Conservation (phyloP, 345 rosid species). For the Citrus hindsii region DNA sequence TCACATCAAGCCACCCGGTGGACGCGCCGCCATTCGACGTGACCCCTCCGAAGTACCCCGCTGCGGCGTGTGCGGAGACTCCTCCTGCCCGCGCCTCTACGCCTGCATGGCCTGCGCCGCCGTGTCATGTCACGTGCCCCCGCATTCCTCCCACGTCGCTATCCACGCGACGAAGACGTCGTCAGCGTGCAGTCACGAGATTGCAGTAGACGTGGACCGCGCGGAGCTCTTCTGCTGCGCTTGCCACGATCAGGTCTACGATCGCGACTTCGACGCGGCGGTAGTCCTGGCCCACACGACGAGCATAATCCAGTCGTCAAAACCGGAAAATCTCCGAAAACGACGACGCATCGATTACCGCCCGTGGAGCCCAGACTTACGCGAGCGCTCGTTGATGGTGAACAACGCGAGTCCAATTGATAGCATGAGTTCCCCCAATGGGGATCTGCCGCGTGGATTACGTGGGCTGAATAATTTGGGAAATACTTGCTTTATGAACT, state of each 20-base stretch:
- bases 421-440: neutral
- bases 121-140: constrained; percentile 46
- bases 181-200: constrained; percentile 47
- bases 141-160: constrained; percentile 41
- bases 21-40: constrained; percentile 47
- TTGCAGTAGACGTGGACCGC: constrained; percentile 56
- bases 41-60: constrained; percentile 54
- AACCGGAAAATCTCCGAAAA: constrained; percentile 43
- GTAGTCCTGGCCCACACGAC: constrained; percentile 42
- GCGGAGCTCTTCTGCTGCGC: constrained; percentile 64
- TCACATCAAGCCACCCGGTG: constrained; percentile 55
- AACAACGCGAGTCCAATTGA: constrained; percentile 24
- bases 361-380: constrained; percentile 43
- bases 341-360: constrained; percentile 48
- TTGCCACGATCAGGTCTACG: constrained; percentile 62
- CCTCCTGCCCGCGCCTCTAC: constrained; percentile 41
- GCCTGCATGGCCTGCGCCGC: constrained; percentile 59
- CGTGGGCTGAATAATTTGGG: constrained; percentile 61
- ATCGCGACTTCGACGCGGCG: constrained; percentile 50
- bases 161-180: constrained; percentile 25
- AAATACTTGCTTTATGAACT: constrained; percentile 64
- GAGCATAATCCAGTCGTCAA: constrained; percentile 8
- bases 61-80: constrained; percentile 39
- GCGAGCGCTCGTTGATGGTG: constrained; percentile 27
- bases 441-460: constrained; percentile 37